Percentiles rank a stretch among this genome's conserved stretches.
phyloP scores from a whole-genome alignment of 2,329 filamentous ascomycete genomes.

The Periconia sp. region DNA sequence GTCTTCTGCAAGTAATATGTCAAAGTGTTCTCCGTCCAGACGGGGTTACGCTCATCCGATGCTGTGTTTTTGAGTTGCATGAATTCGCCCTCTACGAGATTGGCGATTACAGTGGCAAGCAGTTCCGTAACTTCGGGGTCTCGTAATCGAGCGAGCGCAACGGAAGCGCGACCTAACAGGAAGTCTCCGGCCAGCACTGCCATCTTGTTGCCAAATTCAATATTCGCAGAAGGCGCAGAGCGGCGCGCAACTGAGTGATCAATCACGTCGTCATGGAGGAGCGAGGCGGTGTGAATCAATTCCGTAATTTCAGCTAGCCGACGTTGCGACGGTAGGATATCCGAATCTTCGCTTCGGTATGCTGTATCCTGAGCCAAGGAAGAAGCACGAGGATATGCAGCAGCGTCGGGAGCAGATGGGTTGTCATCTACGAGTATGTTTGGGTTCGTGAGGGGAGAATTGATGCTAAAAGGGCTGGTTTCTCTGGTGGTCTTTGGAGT shows the following conservation, averaged over 20 bases:
- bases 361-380: slow-evolving; percentile 50
- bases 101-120: slow-evolving; percentile 93
- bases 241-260: slow-evolving; percentile 86
- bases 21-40: slow-evolving; percentile 85
- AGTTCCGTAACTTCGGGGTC: slow-evolving; percentile 95
- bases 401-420: slow-evolving; percentile 56
- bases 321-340: slow-evolving; percentile 90
- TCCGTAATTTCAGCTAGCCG: slow-evolving; percentile 95
- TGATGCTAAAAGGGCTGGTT: slow-evolving; percentile 44
- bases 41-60: slow-evolving; percentile 78
- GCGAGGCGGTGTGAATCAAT: slow-evolving; percentile 92
- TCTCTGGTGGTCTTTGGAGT: slow-evolving; percentile 58
- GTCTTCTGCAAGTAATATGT: slow-evolving; percentile 97
- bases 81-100: slow-evolving; percentile 97
- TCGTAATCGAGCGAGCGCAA: slow-evolving; percentile 84
- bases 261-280: slow-evolving; percentile 97
- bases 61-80: slow-evolving; percentile 99
- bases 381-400: slow-evolving; percentile 56
- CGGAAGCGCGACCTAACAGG: slow-evolving; percentile 86
- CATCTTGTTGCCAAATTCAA: slow-evolving; percentile 99
- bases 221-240: slow-evolving; percentile 83
- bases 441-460: slow-evolving; percentile 62
- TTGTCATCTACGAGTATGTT: slow-evolving; percentile 78
- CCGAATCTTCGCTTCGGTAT: slow-evolving; percentile 52
- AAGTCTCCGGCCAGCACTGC: slow-evolving; percentile 97